Base-by-base conservation (phyloP, 106 monocot species). In the Gastrodia elata region DNA sequence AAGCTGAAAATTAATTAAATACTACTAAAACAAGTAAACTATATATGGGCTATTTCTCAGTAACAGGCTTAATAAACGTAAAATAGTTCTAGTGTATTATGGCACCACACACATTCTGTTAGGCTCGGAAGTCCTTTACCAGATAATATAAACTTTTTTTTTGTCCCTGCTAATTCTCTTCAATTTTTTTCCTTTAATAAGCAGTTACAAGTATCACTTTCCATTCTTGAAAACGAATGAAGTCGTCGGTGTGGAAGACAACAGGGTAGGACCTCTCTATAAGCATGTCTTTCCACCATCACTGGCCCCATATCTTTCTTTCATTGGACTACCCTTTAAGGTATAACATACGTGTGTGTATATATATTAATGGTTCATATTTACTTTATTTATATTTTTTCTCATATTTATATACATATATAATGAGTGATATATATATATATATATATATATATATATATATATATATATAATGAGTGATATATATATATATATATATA, bases 241-340 rank as follows among this genome's bases (percentile, higher is more conserved):
- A 42, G 73, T 81, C 38, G 79, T 98, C 42, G 90, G 71, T 67
- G 83, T 98, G 18, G 98, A 98, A 75, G 93, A 98, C 74, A 98
- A 98, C 55, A 75, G 98, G 67, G 93, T 98, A 0, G 88, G 82
- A 1, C 91, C 98, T 11, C 83, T 98, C 6, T 98, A 93, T 71
- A 98, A 98, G 77, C 93, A 98, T 28, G 38, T 98, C 22, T 98
- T 93, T 71, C 93, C 88, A 35, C 98, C 91, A 18, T 41, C 44
- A 20, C 68, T 87, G 14, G 81, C 91, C 7, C 98, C 98, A 16
- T 76, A 27, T 22, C 87, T 98, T 73, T 91, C 93, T 43, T 98
- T 93, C 81, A 79, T 98, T 73, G 98, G 98, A 70, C 5, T 98
- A 61, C 93, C 93, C 39, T 93, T 86, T 88, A 98, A 91, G 93